Base-by-base conservation (phyloP, 176 grass and related monocot genomes). In the Oryza nivara region DNA sequence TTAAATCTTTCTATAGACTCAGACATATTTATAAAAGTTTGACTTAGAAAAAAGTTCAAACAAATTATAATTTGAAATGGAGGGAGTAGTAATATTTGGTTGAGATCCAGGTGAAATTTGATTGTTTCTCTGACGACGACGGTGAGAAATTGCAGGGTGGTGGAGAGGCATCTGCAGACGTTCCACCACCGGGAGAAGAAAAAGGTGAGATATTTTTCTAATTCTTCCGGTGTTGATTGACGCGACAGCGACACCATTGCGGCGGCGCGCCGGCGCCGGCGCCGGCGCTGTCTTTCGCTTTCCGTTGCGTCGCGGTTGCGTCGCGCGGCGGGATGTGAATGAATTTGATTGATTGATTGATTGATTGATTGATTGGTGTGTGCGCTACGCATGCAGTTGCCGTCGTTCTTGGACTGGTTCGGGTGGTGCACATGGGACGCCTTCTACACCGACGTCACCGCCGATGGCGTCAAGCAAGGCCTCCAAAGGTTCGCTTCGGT, bases 371-470 rank as follows among this genome's bases (percentile, higher is more conserved):
- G 47, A 19, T 17, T 35, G 3, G 32, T 64, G 65, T 54, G 54
- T 51, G 20, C 4, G 1, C 40, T 41, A 4, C 6, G 38, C 30
- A 3, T 32, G 68, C 88, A 83, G 94, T 0, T 94, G 83, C 94
- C 94, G 78, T 89, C 88, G 2, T 92, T 97, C 64, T 30, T 97
- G 38, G 90, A 97, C 66, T 97, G 94, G 90, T 97, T 97, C 41
- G 94, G 94, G 0, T 97, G 94, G 94, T 97, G 94, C 85, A 97
- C 94, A 11, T 97, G 94, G 94, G 92, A 97, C 70, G 94, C 94
- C 6, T 97, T 92, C 94, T 97, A 97, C 88, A 97, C 94, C 12
- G 94, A 94, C 41, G 90, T 97, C 70, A 94, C 92, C 4, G 86
- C 89, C 28, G 76, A 91, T 34, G 85, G 85, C 30, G 80, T 88